Conservation (phyloP, 306 rosid genomes). For the Acacia acuminata region DNA sequence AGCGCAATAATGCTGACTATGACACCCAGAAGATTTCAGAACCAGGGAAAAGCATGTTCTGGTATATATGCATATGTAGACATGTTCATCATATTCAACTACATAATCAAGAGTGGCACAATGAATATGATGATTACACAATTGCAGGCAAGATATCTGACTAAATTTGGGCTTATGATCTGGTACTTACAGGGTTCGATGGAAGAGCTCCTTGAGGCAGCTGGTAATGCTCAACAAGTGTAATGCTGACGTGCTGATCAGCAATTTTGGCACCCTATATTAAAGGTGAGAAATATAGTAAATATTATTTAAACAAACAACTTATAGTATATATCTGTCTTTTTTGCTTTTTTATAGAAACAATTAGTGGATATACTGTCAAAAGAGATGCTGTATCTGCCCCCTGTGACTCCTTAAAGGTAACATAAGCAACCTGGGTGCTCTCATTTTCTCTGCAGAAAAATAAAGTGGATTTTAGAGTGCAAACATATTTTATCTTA, state of each 20-base stretch:
- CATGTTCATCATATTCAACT: neutral
- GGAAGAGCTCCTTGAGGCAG: conserved; percentile 76
- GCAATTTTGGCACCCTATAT: conserved; percentile 79
- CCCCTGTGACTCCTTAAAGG: conserved; percentile 76
- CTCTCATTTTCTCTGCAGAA: conserved; percentile 64
- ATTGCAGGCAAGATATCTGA: conserved; percentile 6
- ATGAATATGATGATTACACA: conserved; percentile 1
- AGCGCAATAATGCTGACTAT: neutral
- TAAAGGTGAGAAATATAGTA: neutral
- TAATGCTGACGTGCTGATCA: conserved; percentile 56
- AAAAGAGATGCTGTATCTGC: conserved; percentile 77
- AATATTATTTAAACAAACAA: neutral
- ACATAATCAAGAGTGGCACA: conserved; percentile 12
- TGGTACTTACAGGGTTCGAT: conserved; percentile 53
- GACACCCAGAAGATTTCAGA: neutral
- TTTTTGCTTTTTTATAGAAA: neutral
- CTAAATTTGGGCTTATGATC: conserved; percentile 8
- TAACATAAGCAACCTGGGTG: conserved; percentile 80
- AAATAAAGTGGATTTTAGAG: neutral
- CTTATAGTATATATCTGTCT: neutral
- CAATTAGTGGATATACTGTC: conserved; percentile 45
- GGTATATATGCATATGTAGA: neutral
- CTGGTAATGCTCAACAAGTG: conserved; percentile 66
- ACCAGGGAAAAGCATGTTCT: neutral
- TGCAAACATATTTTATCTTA: neutral